Conservation (phyloP, 2,329 filamentous ascomycete species). For the Colletotrichum ledebouriae region DNA sequence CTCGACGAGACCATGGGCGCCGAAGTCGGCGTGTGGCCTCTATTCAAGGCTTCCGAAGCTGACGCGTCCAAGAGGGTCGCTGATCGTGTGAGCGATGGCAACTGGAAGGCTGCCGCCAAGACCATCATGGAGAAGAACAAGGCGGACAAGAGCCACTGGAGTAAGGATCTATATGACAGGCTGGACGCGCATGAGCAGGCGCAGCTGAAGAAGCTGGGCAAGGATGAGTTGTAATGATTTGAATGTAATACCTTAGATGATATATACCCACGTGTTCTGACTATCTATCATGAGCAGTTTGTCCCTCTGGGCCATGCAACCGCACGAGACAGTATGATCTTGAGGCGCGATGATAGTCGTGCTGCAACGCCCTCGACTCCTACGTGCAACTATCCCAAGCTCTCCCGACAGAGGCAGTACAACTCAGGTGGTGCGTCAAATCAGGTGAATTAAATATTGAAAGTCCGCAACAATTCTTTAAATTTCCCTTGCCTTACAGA, state of each 20-base stretch:
- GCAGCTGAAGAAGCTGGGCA: conserved; percentile 39
- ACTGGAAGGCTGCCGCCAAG: conserved; percentile 38
- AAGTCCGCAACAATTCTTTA: no score
- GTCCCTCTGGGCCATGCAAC: no score
- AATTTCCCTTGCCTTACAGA: no score
- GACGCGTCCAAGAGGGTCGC: conserved; percentile 38
- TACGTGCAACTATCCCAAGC: no score
- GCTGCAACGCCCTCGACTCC: no score
- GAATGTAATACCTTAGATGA: conserved; percentile 17
- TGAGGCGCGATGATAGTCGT: no score
- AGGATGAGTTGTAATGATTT: conserved; percentile 49
- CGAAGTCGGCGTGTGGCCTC: conserved; percentile 68
- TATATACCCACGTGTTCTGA: conserved; percentile 33
- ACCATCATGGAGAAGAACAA: conserved; percentile 36
- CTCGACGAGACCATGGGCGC: conserved; percentile 76
- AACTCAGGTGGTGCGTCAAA: no score
- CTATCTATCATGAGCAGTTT: background rate
- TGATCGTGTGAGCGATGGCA: conserved; percentile 36
- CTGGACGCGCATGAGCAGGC: conserved; percentile 38
- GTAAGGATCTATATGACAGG: conserved; percentile 34
- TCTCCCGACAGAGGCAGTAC: no score
- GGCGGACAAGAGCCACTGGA: conserved; percentile 41
- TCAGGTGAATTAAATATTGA: no score
- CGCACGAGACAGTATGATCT: no score
- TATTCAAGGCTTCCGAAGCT: conserved; percentile 37